Percentiles rank a stretch among this genome's conserved stretches.
These are phyloP conservation scores for Rhizodiscina lignyota DNA, from an alignment of 495 filamentous ascomycete species.

Conservation along the genomic window DNA sequence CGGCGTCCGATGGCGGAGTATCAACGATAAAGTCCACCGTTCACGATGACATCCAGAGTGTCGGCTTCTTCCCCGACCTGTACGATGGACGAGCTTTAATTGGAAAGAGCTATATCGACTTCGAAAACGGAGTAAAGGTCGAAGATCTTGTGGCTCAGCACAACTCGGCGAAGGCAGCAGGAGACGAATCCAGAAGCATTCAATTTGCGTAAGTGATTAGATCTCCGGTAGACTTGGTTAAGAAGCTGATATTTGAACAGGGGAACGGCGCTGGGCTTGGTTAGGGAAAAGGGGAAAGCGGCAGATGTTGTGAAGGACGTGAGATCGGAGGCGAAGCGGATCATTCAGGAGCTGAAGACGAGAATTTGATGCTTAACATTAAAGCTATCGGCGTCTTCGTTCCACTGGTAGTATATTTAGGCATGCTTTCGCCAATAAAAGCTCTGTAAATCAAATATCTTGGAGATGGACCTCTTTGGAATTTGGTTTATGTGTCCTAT, in stretches of 20 bases:
- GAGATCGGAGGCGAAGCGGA: too few relatives aligned
- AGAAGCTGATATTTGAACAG: background rate
- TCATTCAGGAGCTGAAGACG: too few relatives aligned
- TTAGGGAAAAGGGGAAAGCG: background rate
- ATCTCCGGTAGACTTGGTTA: background rate
- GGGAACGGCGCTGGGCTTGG: constrained; percentile 1
- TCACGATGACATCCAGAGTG: constrained; percentile 1
- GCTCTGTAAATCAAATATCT: too few relatives aligned
- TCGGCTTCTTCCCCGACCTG: background rate
- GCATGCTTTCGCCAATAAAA: too few relatives aligned
- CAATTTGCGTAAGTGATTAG: constrained; percentile 1
- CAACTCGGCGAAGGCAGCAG: background rate
- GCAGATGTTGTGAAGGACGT: constrained; percentile 3
- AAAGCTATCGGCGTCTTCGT: too few relatives aligned
- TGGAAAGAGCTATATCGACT: constrained; percentile 1
- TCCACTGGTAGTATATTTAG: too few relatives aligned
- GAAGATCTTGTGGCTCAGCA: background rate
- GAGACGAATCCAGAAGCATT: background rate
- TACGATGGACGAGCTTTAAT: constrained; percentile 2
- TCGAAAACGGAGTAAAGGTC: background rate
- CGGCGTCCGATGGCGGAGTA: background rate
- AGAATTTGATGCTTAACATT: too few relatives aligned
- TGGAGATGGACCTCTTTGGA: too few relatives aligned
- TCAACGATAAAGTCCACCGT: background rate
- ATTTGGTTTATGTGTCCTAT: too few relatives aligned